Percentiles rank a stretch among this genome's conserved stretches.
phyloP scores from a whole-genome alignment of 768 basidiomycete species.

The Trametes cingulata region DNA sequence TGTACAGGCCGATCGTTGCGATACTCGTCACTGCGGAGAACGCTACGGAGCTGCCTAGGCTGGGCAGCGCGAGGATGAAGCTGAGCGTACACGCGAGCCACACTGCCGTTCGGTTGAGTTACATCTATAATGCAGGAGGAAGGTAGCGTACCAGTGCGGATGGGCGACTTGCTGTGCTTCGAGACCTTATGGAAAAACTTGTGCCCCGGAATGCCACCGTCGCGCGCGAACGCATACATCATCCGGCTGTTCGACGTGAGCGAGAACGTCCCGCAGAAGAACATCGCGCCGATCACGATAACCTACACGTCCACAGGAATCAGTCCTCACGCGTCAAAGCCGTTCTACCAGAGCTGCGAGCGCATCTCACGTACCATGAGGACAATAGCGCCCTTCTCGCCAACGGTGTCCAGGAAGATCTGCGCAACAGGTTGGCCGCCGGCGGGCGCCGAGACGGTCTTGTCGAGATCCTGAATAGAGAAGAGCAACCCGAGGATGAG shows the following conservation, averaged over 20 bases:
- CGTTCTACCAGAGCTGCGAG: background rate
- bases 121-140: background rate
- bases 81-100: conserved; percentile 80
- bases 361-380: conserved; percentile 51
- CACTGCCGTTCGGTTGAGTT: conserved; percentile 39
- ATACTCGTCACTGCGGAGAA: conserved; percentile 59
- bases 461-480: conserved; percentile 70
- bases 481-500: conserved; percentile 71
- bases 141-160: conserved; percentile 57
- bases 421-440: conserved; percentile 71
- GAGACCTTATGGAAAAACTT: conserved; percentile 67
- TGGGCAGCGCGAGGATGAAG: conserved; percentile 73
- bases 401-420: conserved; percentile 77
- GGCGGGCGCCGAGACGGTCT: conserved; percentile 51
- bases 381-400: conserved; percentile 70
- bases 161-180: conserved; percentile 57
- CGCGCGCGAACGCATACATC: conserved; percentile 82
- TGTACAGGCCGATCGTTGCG: conserved; percentile 76
- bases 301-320: conserved; percentile 37
- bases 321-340: background rate
- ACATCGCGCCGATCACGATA: conserved; percentile 72
- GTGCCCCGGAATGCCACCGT: conserved; percentile 71
- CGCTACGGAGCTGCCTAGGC: conserved; percentile 71
- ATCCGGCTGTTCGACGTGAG: conserved; percentile 78
- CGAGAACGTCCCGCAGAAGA: conserved; percentile 77